A percentile compares a stretch with the other conserved stretches of the same genome.
phyloP scores from a whole-genome alignment of 345 rosid species.

The Erysimum cheiranthoides region DNA sequence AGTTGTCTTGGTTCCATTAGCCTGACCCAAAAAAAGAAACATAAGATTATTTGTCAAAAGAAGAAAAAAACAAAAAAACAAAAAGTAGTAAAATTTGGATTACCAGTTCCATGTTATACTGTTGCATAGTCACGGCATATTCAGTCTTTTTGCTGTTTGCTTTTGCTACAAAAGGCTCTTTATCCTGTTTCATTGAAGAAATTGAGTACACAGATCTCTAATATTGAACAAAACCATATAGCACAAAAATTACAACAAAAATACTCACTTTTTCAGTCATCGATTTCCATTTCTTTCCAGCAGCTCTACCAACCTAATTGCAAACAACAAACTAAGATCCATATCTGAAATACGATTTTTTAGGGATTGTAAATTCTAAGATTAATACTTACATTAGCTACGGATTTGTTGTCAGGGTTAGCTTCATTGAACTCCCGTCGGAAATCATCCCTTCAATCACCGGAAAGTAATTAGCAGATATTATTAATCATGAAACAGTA shows the following conservation, averaged over 20 bases:
- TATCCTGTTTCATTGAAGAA: slow-evolving; percentile 54
- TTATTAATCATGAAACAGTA: not conserved
- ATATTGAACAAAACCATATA: not conserved
- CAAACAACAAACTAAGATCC: slow-evolving; percentile 9
- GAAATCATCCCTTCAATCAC: slow-evolving; percentile 67
- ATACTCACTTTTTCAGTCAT: slow-evolving; percentile 65
- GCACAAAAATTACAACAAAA: not conserved
- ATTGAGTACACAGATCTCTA: not conserved
- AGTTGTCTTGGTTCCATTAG: slow-evolving; percentile 51
- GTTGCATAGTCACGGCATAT: slow-evolving; percentile 58
- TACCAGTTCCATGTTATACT: slow-evolving; percentile 71
- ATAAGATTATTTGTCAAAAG: not conserved
- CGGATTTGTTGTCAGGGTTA: slow-evolving; percentile 84
- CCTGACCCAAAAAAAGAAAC: slow-evolving; percentile 45
- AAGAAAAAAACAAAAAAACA: not conserved
- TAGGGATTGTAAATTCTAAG: not conserved
- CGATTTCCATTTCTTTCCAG: slow-evolving; percentile 76
- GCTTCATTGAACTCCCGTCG: slow-evolving; percentile 64
- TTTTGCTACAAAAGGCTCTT: slow-evolving; percentile 62
- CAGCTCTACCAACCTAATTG: slow-evolving; percentile 79
- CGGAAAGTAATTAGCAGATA: not conserved
- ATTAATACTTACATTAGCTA: slow-evolving; percentile 56
- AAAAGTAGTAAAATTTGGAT: not conserved
- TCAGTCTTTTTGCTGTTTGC: slow-evolving; percentile 69
- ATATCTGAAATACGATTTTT: not conserved